Base-by-base conservation (phyloP, 441 rosid species). In the Gossypium schwendimanii region DNA sequence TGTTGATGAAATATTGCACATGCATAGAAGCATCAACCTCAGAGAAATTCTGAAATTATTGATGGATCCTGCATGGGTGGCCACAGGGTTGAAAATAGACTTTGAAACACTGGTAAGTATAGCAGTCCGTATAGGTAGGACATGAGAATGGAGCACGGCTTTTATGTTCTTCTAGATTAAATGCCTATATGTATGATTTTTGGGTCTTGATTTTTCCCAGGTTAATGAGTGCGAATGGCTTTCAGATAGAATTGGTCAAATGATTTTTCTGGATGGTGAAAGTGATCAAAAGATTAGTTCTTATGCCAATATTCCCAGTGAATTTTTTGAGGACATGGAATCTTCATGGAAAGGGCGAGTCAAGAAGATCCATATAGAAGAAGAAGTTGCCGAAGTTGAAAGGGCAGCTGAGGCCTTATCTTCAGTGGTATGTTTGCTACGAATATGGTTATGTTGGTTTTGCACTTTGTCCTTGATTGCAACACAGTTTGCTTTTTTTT, bases 1-100 rank as follows among this genome's bases (percentile, higher is more conserved):
- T 3, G 82, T 93, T 73, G 97, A 90, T 79, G 95, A 95, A 75
- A 81, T 93, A 79, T 71, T 93, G 80, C 91, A 85, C 54, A 89
- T 95, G 99, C 66, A 82, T 75, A 72, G 73, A 60, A 87, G 81
- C 75, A 69, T 80, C 15, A 92, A 93, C 77, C 97, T 93, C 65
- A 79, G 41, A 70, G 89, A 85, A 83, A 90, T 95, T 72, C 84
- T 95, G 70, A 81, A 84, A 78, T 81, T 89, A 53, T 78, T 95
- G 79, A 89, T 93, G 95, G 98, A 91, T 73, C 97, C 99, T 72
- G 81, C 98, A 24, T 91, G 95, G 97, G 89, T 88, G 26, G 93
- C 98, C 57, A 93, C 99, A 74, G 99, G 99, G 61, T 85, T 95
- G 88, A 91, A 91, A 73, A 81, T 91, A 31, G 93, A 93, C 77